phyloP scores from a whole-genome alignment of 164 flowering plant genomes.

The Chimonanthus salicifolius region DNA sequence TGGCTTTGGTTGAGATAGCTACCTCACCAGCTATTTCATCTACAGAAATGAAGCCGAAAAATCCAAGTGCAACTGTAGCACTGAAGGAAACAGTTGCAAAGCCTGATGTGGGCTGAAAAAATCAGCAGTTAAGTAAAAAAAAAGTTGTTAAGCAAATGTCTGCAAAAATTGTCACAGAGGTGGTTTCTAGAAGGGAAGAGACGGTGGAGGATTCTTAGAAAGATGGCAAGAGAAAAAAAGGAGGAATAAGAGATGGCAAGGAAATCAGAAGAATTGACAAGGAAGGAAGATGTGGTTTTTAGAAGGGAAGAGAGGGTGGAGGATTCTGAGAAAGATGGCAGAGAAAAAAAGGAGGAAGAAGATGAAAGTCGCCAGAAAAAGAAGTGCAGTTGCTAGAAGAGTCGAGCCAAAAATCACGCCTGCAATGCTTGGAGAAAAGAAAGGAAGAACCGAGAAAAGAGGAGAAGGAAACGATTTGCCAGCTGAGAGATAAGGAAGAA shows the following conservation, averaged over 20 bases:
- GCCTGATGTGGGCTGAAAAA: slow-evolving; percentile 26
- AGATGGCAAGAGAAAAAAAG: slow-evolving; percentile 27
- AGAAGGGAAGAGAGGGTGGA: too few relatives aligned
- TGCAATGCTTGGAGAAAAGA: too few relatives aligned
- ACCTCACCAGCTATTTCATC: slow-evolving; percentile 12
- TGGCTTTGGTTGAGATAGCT: slow-evolving; percentile 13
- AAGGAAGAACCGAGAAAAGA: too few relatives aligned
- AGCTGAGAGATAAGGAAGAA: too few relatives aligned
- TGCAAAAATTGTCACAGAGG: slow-evolving; percentile 15
- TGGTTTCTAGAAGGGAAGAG: slow-evolving; percentile 29
- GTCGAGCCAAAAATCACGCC: too few relatives aligned
- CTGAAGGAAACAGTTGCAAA: slow-evolving; percentile 17
- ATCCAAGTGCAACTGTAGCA: slow-evolving; percentile 12
- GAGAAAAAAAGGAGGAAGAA: too few relatives aligned
- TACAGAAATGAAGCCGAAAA: slow-evolving; percentile 20
- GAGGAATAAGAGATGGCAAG: slow-evolving; percentile 50
- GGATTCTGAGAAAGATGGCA: too few relatives aligned
- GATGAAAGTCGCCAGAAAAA: too few relatives aligned
- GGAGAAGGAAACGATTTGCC: too few relatives aligned
- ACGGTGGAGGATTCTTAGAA: slow-evolving; percentile 28
- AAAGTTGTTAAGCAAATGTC: slow-evolving; percentile 22
- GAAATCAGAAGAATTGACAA: slow-evolving; percentile 10
- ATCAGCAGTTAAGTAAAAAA: slow-evolving; percentile 21
- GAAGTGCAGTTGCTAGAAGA: too few relatives aligned
- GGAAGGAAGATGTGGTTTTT: slow-evolving; percentile 14